Evolutionary conservation across 106 monocot genomes (phyloP), one percentile per base, ranked within the genome.

Genomic region (Dendrobium catenatum): DNA sequence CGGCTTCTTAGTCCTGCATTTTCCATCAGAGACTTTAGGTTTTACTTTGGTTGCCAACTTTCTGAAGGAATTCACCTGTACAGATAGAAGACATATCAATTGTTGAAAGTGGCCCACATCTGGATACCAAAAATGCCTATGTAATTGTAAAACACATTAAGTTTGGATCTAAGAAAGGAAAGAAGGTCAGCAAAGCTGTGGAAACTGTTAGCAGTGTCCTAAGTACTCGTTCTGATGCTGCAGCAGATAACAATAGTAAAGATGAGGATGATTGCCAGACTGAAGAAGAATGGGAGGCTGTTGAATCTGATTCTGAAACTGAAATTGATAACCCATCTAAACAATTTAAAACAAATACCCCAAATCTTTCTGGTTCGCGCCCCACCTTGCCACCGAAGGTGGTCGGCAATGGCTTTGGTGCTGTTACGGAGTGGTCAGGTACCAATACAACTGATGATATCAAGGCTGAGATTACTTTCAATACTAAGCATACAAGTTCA

Each of bases 31-130:
- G 51, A 13, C 51, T 15, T 4, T 13, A 37, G 72, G 37, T 72
- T 9, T 17, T 33, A 40, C 37, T 15, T 75, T n/a, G 5, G 8
- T 15, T 51, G 24, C 47, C 51, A 13, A 51, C 49, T 0, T 47
- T 49, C 43, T 76, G 11, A 76, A 49, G 26, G 3, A 24, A 51
- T 43, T 44, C 10, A 75, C 27, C 20, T 41, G 10, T 54, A 79
- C 84, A 93, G 93, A 85, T 93, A 75, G 80, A 93, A 75, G 93
- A 90, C 80, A 86, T 90, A 42, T 83, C 87, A 37, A n/a, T 90
- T 56, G 80, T 93, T 73, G 93, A 90, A 89, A 93, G 90, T 82
- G 93, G 93, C 49, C 93, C 93, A 18, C 90, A 93, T 83, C 77
- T 88, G 54, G 88, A 86, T 27, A 55, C 81, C 61, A 90, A 81